These are phyloP conservation scores for Pseudogymnoascus sp. DNA, from an alignment of 2,329 filamentous ascomycete genomes.

Conservation along the genomic window DNA sequence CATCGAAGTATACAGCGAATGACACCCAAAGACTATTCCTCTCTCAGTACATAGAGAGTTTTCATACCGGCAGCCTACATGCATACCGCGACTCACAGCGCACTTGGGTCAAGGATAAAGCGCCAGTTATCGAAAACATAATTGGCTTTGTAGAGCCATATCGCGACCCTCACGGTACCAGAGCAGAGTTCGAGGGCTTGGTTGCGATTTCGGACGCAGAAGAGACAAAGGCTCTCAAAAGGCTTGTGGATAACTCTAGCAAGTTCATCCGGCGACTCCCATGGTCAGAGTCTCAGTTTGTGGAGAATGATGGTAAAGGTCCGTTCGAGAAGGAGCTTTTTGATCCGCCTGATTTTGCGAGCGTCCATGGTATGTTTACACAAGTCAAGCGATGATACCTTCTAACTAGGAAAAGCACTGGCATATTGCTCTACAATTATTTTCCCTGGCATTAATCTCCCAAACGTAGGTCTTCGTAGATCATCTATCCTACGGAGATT, in stretches of 20 bases:
- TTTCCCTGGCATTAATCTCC: constrained; percentile 37
- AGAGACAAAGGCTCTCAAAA: constrained; percentile 50
- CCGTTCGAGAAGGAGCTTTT: constrained; percentile 68
- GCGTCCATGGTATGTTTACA: constrained; percentile 51
- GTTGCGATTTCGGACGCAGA: constrained; percentile 57
- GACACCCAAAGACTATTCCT: constrained; percentile 45
- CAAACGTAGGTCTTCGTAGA: constrained; percentile 30
- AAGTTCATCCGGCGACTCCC: constrained; percentile 60
- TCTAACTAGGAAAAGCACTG: constrained; percentile 24
- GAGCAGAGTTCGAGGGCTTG: constrained; percentile 53
- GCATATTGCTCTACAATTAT: constrained; percentile 38
- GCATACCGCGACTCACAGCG: constrained; percentile 47
- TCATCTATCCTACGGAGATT: constrained; percentile 1
- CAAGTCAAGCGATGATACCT: neutral
- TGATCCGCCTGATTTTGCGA: constrained; percentile 64
- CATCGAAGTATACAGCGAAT: constrained; percentile 42
- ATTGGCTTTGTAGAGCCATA: constrained; percentile 58
- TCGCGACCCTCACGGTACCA: constrained; percentile 50
- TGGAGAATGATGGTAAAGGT: constrained; percentile 33
- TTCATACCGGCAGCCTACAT: constrained; percentile 46
- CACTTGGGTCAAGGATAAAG: constrained; percentile 51
- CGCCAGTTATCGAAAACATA: constrained; percentile 48
- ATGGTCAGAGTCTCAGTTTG: constrained; percentile 42
- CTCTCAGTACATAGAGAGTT: constrained; percentile 45
- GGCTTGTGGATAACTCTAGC: constrained; percentile 55